Percentiles rank a stretch among this genome's conserved stretches.
Evolutionary conservation across 1,284 basidiomycete species (phyloP).

Genomic region (Ustilago shanxiensis): DNA sequence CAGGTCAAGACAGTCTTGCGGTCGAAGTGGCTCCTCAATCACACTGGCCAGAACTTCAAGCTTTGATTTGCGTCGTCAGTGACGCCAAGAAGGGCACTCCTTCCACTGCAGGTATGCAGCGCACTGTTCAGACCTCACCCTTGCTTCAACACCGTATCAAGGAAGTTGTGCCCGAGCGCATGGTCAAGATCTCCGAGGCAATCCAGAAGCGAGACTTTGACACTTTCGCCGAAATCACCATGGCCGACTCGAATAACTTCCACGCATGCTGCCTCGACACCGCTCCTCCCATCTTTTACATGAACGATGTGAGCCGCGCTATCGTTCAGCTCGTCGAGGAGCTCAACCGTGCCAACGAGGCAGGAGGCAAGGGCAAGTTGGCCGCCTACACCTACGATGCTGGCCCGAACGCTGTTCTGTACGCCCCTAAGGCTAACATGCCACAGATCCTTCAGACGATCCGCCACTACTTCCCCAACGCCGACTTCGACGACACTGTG

Average conservation of each 20-base stretch:
- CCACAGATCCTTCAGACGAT: constrained; percentile 55
- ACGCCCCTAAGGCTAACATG: constrained; percentile 76
- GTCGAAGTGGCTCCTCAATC: constrained; percentile 79
- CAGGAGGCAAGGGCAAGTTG: constrained; percentile 76
- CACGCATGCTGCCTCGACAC: constrained; percentile 98
- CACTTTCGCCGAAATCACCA: constrained; percentile 88
- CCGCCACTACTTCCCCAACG: constrained; percentile 69
- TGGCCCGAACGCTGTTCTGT: constrained; percentile 98
- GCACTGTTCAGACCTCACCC: constrained; percentile 90
- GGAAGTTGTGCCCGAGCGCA: constrained; percentile 86
- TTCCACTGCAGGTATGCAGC: constrained; percentile 96
- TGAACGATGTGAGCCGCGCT: constrained; percentile 89
- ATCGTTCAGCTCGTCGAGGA: constrained; percentile 78
- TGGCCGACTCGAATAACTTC: constrained; percentile 92
- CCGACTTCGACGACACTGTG: constrained; percentile 68
- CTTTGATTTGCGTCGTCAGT: constrained; percentile 95
- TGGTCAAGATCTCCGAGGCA: constrained; percentile 83
- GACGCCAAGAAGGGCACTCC: constrained; percentile 97
- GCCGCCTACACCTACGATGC: constrained; percentile 99
- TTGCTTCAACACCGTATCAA: constrained; percentile 91
- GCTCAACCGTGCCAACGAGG: constrained; percentile 83
- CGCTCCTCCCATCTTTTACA: constrained; percentile 96
- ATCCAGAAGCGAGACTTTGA: constrained; percentile 88
- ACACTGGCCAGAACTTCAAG: constrained; percentile 86
- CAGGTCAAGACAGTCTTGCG: constrained; percentile 89